phyloP scores from a whole-genome alignment of 2,329 filamentous ascomycete genomes.

The Fusarium clavum region DNA sequence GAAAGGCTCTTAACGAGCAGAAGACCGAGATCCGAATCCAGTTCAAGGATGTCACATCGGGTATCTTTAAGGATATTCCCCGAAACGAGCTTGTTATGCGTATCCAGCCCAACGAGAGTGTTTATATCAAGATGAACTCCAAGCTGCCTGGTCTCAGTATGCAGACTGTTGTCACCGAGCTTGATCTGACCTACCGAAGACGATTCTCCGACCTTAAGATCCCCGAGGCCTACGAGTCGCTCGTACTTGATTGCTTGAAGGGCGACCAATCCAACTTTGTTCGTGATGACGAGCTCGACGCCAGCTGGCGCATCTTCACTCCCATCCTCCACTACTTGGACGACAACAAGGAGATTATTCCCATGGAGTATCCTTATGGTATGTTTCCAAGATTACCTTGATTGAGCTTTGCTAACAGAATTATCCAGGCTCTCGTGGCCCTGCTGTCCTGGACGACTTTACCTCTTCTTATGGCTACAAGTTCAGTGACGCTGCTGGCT shows the following conservation, averaged over 20 bases:
- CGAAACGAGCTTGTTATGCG: constrained; percentile 99
- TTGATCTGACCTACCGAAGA: constrained; percentile 96
- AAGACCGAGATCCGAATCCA: constrained; percentile 99
- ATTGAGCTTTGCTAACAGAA: constrained; percentile 1
- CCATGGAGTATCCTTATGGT: constrained; percentile 99
- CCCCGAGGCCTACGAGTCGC: constrained; percentile 96
- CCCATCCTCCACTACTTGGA: constrained; percentile 98
- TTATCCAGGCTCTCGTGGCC: constrained; percentile 88
- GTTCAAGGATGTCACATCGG: constrained; percentile 99
- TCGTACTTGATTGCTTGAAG: constrained; percentile 97
- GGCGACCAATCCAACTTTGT: constrained; percentile 99
- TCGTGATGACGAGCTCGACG: constrained; percentile 94
- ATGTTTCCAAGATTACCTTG: constrained; percentile 37
- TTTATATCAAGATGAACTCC: constrained; percentile 99
- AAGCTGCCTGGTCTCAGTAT: constrained; percentile 98
- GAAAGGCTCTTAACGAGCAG: constrained; percentile 98
- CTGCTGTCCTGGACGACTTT: constrained; percentile 96
- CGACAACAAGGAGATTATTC: constrained; percentile 98
- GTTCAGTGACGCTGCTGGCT: constrained; percentile 95
- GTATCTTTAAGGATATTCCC: constrained; percentile 99
- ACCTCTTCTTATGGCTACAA: constrained; percentile 98
- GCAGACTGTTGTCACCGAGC: constrained; percentile 98
- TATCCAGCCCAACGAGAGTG: constrained; percentile 98
- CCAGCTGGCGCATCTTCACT: constrained; percentile 98
- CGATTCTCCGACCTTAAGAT: constrained; percentile 99